Percentiles rank a stretch among this genome's conserved stretches.
phyloP scores from a whole-genome alignment of 2,329 filamentous ascomycete genomes.

The Fusarium sp. region DNA sequence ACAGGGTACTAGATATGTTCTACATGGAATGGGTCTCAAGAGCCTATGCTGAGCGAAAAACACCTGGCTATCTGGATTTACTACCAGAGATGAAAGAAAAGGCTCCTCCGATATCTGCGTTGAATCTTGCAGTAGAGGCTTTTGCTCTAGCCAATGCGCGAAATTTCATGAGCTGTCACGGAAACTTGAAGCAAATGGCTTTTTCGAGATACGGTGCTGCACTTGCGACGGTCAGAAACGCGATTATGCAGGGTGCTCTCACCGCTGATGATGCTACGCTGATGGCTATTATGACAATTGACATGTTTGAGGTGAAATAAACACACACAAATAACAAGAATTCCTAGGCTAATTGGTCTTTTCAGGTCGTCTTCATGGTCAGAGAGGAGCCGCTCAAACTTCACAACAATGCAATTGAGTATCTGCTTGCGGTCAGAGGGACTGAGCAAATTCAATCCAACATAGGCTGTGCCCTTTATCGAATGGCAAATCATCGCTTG shows the following conservation, averaged over 20 bases:
- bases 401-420: neutral
- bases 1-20: neutral
- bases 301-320: neutral
- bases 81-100: neutral
- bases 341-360: neutral
- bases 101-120: neutral
- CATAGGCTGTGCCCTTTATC: neutral
- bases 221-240: neutral
- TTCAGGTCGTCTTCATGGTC: neutral
- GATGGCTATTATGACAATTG: slow-evolving; percentile 1
- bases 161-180: neutral
- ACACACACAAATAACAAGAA: no score
- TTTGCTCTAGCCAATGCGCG: neutral
- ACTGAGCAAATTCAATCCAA: neutral
- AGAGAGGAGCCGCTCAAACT: neutral
- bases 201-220: neutral
- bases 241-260: neutral
- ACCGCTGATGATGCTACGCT: neutral
- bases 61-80: neutral
- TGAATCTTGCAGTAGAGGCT: neutral
- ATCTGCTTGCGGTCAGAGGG: neutral
- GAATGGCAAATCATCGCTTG: neutral
- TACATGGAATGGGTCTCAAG: neutral
- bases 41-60: no score
- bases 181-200: neutral